phyloP scores from a whole-genome alignment of 2,329 filamentous ascomycete genomes.

The Ophiostoma sp. region DNA sequence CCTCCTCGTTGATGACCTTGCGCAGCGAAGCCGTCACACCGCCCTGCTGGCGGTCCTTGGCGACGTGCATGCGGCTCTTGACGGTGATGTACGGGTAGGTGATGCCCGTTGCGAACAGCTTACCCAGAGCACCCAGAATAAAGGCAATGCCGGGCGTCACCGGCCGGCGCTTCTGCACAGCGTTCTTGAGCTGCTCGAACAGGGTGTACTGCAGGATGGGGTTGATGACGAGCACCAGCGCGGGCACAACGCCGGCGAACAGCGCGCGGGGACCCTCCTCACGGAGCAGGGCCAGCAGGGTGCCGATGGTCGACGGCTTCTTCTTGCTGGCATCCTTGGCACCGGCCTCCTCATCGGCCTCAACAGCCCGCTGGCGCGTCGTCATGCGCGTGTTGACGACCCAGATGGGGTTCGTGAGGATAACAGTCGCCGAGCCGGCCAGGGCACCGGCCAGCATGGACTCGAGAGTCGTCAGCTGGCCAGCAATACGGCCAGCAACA shows the following conservation, averaged over 20 bases:
- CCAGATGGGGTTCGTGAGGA: conserved; percentile 99
- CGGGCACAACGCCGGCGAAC: conserved; percentile 89
- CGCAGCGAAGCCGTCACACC: conserved; percentile 76
- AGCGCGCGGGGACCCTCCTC: conserved; percentile 83
- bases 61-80: conserved; percentile 97
- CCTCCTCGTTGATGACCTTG: conserved; percentile 82
- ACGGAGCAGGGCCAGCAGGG: conserved; percentile 74
- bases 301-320: conserved; percentile 67
- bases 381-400: conserved; percentile 99
- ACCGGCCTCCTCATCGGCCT: conserved; percentile 25
- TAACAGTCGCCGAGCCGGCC: conserved; percentile 88
- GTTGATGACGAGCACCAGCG: conserved; percentile 93
- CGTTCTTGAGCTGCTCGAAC: conserved; percentile 97
- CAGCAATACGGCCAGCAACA: conserved; percentile 57
- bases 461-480: conserved; percentile 86
- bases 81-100: conserved; percentile 99
- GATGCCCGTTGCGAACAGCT: conserved; percentile 88
- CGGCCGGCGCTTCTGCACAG: conserved; percentile 61
- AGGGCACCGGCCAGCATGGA: conserved; percentile 94
- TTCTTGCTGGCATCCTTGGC: conserved; percentile 35
- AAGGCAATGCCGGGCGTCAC: conserved; percentile 88
- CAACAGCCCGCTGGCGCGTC: conserved; percentile 64
- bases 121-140: conserved; percentile 86
- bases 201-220: conserved; percentile 98
- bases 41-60: conserved; percentile 59